phyloP scores from a whole-genome alignment of 495 filamentous ascomycete genomes.

The Monascus purpureus region DNA sequence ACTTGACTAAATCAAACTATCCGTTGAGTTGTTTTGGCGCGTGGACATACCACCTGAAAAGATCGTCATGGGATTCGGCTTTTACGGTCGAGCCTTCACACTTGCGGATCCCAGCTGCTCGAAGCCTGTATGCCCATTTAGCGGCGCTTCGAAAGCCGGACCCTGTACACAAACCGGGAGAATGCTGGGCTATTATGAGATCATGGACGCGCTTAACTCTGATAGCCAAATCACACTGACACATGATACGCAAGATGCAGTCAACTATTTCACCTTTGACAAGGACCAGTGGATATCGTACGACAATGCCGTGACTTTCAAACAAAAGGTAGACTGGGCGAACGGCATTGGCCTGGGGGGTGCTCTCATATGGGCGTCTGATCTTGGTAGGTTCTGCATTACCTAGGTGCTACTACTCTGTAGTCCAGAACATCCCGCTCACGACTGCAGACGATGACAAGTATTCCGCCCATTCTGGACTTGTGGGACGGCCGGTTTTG shows the following conservation, averaged over 20 bases:
- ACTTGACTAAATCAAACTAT: slow-evolving; percentile 22
- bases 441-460: no score
- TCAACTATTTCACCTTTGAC: slow-evolving; percentile 25
- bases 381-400: no score
- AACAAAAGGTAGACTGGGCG: slow-evolving; percentile 25
- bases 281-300: slow-evolving; percentile 34
- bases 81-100: slow-evolving; percentile 24
- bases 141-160: slow-evolving; percentile 9
- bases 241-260: slow-evolving; percentile 6
- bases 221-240: not conserved
- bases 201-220: no score
- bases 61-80: slow-evolving; percentile 24
- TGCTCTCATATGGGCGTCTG: slow-evolving; percentile 10
- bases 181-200: no score
- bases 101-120: slow-evolving; percentile 6
- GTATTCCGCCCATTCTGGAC: no score
- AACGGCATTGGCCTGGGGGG: slow-evolving; percentile 14
- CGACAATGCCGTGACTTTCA: slow-evolving; percentile 27
- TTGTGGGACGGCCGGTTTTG: no score
- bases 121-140: slow-evolving; percentile 13
- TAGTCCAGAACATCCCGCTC: no score
- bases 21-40: slow-evolving; percentile 21
- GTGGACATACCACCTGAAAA: slow-evolving; percentile 15
- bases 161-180: slow-evolving; percentile 17
- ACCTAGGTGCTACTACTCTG: no score